Conservation (phyloP, 108 stramenopile species). For the Skeletonema tropicum region DNA sequence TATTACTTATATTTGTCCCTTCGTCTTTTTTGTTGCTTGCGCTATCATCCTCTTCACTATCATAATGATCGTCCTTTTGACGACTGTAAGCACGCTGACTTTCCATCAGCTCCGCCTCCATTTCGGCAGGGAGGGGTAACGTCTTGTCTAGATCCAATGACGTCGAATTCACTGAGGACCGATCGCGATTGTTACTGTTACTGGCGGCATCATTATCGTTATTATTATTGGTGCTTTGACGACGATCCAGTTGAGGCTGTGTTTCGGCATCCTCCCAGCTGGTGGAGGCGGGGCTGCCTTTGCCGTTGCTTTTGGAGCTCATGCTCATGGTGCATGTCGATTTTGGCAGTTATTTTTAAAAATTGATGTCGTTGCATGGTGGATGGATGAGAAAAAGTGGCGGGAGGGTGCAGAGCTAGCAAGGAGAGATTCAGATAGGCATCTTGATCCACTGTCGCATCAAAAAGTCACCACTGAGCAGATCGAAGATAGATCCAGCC, state of each 20-base stretch:
- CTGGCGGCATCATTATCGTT: neutral
- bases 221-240: neutral
- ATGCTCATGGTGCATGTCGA: neutral
- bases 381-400: too few species aligned
- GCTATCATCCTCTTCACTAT: neutral
- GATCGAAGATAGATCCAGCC: too few species aligned
- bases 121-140: neutral
- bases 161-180: neutral
- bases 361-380: too few species aligned
- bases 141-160: constrained; percentile 1
- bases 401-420: too few species aligned
- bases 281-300: neutral
- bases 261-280: constrained; percentile 8
- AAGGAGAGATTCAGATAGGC: too few species aligned
- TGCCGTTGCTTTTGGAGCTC: neutral
- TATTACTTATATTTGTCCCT: neutral
- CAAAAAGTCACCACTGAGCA: too few species aligned
- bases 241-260: neutral
- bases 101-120: neutral
- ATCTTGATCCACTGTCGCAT: too few species aligned
- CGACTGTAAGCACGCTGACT: neutral
- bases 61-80: neutral
- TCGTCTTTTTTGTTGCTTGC: too few species aligned
- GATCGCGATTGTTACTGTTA: neutral
- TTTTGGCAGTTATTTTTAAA: too few species aligned